These are phyloP conservation scores for Metrosideros polymorpha DNA, from an alignment of 441 rosid species.

Conservation along the genomic window DNA sequence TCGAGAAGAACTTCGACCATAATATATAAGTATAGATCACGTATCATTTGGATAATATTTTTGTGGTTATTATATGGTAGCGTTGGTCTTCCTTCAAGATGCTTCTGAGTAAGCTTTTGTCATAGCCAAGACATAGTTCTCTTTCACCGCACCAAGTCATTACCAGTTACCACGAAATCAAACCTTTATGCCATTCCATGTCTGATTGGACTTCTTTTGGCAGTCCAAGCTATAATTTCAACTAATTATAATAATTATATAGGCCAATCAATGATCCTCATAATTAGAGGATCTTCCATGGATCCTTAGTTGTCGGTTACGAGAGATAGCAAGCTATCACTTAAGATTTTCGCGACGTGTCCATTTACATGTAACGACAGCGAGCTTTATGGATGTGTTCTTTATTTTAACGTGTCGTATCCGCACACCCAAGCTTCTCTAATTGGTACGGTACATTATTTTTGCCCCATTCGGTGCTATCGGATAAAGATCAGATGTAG, in stretches of 20 bases:
- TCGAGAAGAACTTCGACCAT: neutral
- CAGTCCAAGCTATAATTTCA: neutral
- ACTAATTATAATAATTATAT: neutral
- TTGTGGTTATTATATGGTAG: neutral
- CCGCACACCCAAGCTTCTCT: no score
- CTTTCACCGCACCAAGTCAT: neutral
- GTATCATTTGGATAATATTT: neutral
- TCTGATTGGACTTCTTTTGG: neutral
- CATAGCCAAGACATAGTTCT: neutral
- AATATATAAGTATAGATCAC: neutral
- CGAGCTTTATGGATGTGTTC: no score
- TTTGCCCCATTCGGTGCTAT: no score
- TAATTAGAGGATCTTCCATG: no score
- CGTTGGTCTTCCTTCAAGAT: neutral
- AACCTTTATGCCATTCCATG: neutral
- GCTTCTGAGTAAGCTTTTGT: neutral
- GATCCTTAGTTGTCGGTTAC: no score
- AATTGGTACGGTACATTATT: no score
- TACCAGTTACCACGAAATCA: fast-evolving
- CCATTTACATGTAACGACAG: no score
- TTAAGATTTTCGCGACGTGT: no score
- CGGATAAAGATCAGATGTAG: no score
- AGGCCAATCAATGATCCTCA: neutral
- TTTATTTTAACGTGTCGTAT: no score
- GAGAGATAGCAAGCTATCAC: no score